Conservation (phyloP, 768 basidiomycete genomes). For the Udeniomyces megalosporus region DNA sequence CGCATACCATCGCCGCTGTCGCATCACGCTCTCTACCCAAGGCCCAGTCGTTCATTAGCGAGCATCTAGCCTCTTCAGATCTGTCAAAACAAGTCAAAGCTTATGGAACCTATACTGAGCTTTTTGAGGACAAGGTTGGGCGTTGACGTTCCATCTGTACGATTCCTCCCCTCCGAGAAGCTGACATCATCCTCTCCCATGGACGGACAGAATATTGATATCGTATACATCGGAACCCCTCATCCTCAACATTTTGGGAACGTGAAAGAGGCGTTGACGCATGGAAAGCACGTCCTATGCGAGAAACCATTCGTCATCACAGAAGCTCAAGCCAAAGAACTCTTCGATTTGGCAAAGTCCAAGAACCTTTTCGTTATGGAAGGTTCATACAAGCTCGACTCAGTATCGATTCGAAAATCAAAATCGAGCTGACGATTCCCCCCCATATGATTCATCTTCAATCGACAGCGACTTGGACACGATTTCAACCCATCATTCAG, state of each 20-base stretch:
- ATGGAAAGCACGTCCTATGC: conserved; percentile 70
- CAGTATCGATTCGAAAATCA: neutral
- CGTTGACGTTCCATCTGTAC: conserved; percentile 15
- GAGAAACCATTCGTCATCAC: conserved; percentile 78
- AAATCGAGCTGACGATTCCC: neutral
- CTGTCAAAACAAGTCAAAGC: conserved; percentile 42
- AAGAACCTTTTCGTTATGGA: conserved; percentile 80
- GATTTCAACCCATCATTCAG: conserved; percentile 4
- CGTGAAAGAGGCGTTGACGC: conserved; percentile 55
- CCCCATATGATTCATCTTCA: too few relatives aligned
- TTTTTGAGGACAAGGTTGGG: conserved; percentile 55
- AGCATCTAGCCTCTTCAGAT: conserved; percentile 38
- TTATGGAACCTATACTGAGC: conserved; percentile 57
- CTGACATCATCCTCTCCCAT: neutral
- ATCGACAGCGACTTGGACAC: neutral
- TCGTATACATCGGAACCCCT: conserved; percentile 54
- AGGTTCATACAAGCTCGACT: conserved; percentile 25
- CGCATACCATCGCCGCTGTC: conserved; percentile 38
- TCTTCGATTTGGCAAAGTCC: conserved; percentile 60
- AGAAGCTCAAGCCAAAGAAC: conserved; percentile 52
- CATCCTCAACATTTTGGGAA: conserved; percentile 70
- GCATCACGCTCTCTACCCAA: conserved; percentile 64
- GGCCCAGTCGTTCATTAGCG: conserved; percentile 51
- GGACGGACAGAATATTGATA: conserved; percentile 39
- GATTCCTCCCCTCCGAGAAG: neutral